phyloP scores from a whole-genome alignment of 2,329 filamentous ascomycete species.

The Aureobasidium sp. region DNA sequence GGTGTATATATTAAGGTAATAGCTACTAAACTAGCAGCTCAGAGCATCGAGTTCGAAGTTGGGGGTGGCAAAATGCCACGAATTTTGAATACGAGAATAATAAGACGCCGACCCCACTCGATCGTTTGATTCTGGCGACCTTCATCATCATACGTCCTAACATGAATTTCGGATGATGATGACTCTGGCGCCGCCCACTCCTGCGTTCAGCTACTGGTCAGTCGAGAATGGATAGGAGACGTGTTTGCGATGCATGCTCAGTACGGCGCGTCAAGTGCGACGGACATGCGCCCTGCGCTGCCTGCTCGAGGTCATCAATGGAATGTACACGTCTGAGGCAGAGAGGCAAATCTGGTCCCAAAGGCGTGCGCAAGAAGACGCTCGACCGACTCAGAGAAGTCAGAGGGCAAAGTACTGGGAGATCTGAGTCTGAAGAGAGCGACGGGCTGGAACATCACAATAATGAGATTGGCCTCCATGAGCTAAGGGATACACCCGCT shows the following conservation, averaged over 20 bases:
- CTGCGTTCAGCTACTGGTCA: not conserved
- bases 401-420: not conserved
- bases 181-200: not conserved
- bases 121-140: not conserved
- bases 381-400: conserved; percentile 12
- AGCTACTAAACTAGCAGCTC: too few relatives aligned
- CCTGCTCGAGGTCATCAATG: conserved; percentile 19
- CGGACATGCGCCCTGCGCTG: conserved; percentile 22
- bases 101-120: not conserved
- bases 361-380: conserved; percentile 22
- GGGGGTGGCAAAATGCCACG: not conserved
- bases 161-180: not conserved
- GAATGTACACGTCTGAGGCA: conserved; percentile 22
- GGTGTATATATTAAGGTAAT: too few relatives aligned
- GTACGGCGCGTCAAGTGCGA: conserved; percentile 26
- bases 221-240: not conserved
- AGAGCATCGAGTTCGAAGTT: too few relatives aligned
- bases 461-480: not conserved
- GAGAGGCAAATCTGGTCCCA: conserved; percentile 23
- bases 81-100: not conserved
- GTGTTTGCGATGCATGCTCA: conserved; percentile 26
- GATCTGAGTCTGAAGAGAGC: not conserved
- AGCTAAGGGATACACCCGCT: too few relatives aligned
- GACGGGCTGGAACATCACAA: not conserved
- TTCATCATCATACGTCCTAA: not conserved